phyloP scores from a whole-genome alignment of 345 rosid genomes.

The Salix suchowensis region DNA sequence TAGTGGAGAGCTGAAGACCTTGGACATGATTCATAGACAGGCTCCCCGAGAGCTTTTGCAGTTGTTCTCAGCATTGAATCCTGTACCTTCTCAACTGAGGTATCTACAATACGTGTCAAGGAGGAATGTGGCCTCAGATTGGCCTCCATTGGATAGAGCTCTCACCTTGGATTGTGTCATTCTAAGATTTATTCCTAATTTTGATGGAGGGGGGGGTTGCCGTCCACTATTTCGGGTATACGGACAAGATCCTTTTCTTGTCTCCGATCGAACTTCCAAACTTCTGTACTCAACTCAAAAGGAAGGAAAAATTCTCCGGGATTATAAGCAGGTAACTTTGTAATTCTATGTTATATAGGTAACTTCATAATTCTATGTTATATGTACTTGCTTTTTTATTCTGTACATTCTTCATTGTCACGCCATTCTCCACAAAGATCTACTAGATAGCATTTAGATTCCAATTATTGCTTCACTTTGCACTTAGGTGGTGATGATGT shows the following conservation, averaged over 20 bases:
- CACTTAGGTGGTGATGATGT: background rate
- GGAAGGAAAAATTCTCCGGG: constrained; percentile 52
- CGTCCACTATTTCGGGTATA: constrained; percentile 79
- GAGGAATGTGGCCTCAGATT: constrained; percentile 76
- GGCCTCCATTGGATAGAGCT: constrained; percentile 95
- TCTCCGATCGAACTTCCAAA: constrained; percentile 52
- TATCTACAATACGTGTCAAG: constrained; percentile 86
- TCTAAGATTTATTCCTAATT: constrained; percentile 66
- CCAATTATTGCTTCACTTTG: background rate
- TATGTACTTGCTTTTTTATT: background rate
- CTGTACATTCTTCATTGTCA: background rate
- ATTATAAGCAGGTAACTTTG: constrained; percentile 71
- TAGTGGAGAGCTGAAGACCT: constrained; percentile 74
- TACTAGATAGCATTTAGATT: background rate
- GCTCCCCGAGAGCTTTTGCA: constrained; percentile 88
- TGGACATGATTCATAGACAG: constrained; percentile 89
- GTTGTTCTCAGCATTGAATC: constrained; percentile 71
- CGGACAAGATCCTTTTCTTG: constrained; percentile 79
- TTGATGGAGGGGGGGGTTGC: constrained; percentile 71
- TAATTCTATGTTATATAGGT: constrained; percentile 31
- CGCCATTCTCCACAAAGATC: background rate
- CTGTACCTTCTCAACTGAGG: constrained; percentile 79
- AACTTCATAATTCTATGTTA: background rate
- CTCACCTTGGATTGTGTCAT: constrained; percentile 86
- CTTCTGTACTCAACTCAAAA: constrained; percentile 57